phyloP scores from a whole-genome alignment of 768 basidiomycete genomes.

The Pleurotus salmoneostramineus region DNA sequence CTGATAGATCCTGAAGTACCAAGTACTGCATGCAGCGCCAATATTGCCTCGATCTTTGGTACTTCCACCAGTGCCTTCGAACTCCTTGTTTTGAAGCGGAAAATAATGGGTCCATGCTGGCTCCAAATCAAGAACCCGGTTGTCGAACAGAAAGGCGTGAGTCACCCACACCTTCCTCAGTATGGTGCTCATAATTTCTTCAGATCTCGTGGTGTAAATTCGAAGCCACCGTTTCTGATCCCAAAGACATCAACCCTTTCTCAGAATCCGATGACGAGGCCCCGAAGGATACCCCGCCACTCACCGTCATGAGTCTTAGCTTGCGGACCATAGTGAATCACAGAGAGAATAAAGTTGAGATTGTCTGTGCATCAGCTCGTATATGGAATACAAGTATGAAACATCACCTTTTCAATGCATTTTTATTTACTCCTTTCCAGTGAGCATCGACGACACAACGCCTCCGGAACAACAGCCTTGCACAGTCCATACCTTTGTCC shows the following conservation, averaged over 20 bases:
- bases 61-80: constrained; percentile 93
- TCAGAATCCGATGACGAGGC: constrained; percentile 64
- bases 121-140: constrained; percentile 75
- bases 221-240: constrained; percentile 78
- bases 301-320: constrained; percentile 89
- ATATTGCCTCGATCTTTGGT: constrained; percentile 85
- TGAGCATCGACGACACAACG: constrained; percentile 85
- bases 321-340: constrained; percentile 92
- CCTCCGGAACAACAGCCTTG: constrained; percentile 86
- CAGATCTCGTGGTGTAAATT: constrained; percentile 98
- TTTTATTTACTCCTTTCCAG: constrained; percentile 32
- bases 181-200: not conserved
- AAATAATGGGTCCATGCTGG: constrained; percentile 99
- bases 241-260: constrained; percentile 87
- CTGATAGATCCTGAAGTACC: constrained; percentile 70
- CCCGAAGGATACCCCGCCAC: constrained; percentile 78
- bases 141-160: constrained; percentile 76
- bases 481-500: constrained; percentile 81
- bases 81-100: constrained; percentile 87
- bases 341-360: constrained; percentile 88
- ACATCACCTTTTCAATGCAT: not conserved
- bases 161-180: constrained; percentile 17
- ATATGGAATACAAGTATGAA: constrained; percentile 66
- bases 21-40: constrained; percentile 68
- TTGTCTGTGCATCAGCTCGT: constrained; percentile 81